A percentile compares a stretch with the other conserved stretches of the same genome.
These are phyloP conservation scores for Cystofilobasidium capitatum DNA, from an alignment of 768 basidiomycete species.

Conservation along the genomic window DNA sequence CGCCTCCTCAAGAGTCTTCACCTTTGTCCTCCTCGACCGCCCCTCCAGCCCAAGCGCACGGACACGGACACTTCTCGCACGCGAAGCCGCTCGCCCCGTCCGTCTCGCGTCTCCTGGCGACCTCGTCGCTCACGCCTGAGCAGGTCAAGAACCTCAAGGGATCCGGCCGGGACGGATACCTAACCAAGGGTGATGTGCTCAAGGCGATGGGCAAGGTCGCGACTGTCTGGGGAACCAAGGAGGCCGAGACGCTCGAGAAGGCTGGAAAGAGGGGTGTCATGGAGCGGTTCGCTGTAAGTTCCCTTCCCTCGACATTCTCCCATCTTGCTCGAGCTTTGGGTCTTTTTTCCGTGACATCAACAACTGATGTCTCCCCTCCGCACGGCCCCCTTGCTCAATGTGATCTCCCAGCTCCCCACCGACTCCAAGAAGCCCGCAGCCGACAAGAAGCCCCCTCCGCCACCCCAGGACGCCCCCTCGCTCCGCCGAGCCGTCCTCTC, in stretches of 20 bases:
- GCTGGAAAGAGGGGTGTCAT: slow-evolving; percentile 12
- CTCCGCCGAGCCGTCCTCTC: slow-evolving; percentile 19
- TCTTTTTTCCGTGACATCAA: too few species aligned
- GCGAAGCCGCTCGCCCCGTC: slow-evolving; percentile 76
- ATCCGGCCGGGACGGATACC: slow-evolving; percentile 81
- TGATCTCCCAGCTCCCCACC: neutral
- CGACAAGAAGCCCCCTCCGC: neutral
- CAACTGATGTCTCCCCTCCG: neutral
- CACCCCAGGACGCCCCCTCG: slow-evolving; percentile 17
- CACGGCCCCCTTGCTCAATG: neutral
- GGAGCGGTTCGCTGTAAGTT: slow-evolving; percentile 16
- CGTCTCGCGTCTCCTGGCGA: slow-evolving; percentile 62
- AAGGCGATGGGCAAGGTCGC: slow-evolving; percentile 68
- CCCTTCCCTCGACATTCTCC: neutral
- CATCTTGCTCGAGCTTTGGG: neutral
- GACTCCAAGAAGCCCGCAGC: neutral
- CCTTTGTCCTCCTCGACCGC: slow-evolving; percentile 30
- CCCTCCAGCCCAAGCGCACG: slow-evolving; percentile 28
- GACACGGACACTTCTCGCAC: slow-evolving; percentile 40
- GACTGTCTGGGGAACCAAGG: slow-evolving; percentile 37
- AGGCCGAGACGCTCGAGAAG: slow-evolving; percentile 21
- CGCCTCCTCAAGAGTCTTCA: slow-evolving; percentile 32
- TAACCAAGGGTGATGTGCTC: slow-evolving; percentile 93
- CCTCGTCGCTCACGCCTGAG: slow-evolving; percentile 30
- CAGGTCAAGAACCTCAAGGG: slow-evolving; percentile 59